Base-by-base conservation (phyloP, 2,329 filamentous ascomycete genomes). In the Xylariaceae sp. region DNA sequence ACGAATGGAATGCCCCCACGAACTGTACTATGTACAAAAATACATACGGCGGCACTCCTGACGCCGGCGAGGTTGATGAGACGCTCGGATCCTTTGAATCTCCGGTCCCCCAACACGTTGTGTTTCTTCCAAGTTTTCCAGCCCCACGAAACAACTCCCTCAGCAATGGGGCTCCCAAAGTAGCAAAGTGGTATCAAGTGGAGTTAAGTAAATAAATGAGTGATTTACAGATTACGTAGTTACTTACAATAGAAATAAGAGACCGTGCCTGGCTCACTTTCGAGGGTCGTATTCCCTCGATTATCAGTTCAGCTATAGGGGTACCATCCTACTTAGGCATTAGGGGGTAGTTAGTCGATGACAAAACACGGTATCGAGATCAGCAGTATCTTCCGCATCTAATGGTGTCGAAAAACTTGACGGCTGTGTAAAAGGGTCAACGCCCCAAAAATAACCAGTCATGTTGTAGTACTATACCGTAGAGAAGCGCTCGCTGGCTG, bases 151-250 rank as follows among this genome's bases (percentile, higher is more conserved):
- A 29, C 14, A 26, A 50, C 10, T 21, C n/a, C n/a, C n/a, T n/a
- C n/a, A n/a, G n/a, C n/a, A n/a, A n/a, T n/a, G n/a, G n/a, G n/a
- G n/a, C n/a, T n/a, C n/a, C n/a, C n/a, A n/a, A n/a, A n/a, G n/a
- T n/a, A n/a, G n/a, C n/a, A n/a, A n/a, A 41, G 43, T 41, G 52
- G 6, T 46, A 26, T 26, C 52, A 29, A 48, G 52, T 50, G 48
- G 49, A 29, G 21, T 47, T 32, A 48, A 48, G 16, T 21, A 32
- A 32, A n/a, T 46, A 12, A 29, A 10, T 29, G 10, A n/a, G n/a
- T n/a, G 26, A 5, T 29, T 10, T 29, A 29, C 26, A 29, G n/a
- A 29, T 29, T 10, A 29, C 10, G 5, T 29, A 5, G 10, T 10
- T 29, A 5, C 26, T 5, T 29, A 29, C 10, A 29, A 29, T 29